Evolutionary conservation across 768 basidiomycete genomes (phyloP).

Genomic region (Thelephora ganbajun): DNA sequence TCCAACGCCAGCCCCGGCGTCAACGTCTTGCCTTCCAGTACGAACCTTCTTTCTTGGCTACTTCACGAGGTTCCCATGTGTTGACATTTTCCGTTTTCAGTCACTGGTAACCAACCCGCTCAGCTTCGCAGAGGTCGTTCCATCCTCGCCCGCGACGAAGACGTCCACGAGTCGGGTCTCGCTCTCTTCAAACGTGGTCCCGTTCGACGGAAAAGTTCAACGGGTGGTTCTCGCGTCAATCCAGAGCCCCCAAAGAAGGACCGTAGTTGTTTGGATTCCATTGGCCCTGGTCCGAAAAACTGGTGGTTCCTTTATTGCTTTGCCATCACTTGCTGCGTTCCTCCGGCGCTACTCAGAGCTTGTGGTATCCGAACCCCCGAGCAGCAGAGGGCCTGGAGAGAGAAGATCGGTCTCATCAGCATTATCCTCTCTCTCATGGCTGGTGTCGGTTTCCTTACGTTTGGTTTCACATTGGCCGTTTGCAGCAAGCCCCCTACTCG

Average conservation of each 20-base stretch:
- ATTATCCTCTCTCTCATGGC: conserved; percentile 81
- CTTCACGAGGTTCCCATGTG: conserved; percentile 6
- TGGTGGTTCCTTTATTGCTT: conserved; percentile 94
- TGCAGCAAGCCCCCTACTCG: conserved; percentile 81
- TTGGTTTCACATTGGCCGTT: conserved; percentile 91
- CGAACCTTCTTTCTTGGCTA: conserved; percentile 19
- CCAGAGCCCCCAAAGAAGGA: conserved; percentile 23
- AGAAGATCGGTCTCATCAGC: conserved; percentile 88
- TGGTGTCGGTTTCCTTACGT: conserved; percentile 92
- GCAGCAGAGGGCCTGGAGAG: conserved; percentile 92
- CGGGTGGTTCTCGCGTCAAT: conserved; percentile 27
- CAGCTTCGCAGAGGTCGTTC: conserved; percentile 75
- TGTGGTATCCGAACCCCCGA: conserved; percentile 86
- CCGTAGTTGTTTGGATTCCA: conserved; percentile 51
- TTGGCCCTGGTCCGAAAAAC: conserved; percentile 79
- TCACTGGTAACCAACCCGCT: conserved; percentile 68
- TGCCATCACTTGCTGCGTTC: conserved; percentile 73
- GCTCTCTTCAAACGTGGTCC: conserved; percentile 82
- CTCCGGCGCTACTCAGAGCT: conserved; percentile 54
- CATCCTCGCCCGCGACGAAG: conserved; percentile 81
- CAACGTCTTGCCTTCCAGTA: conserved; percentile 73
- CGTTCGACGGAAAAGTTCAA: conserved; percentile 52
- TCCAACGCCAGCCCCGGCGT: conserved; percentile 55
- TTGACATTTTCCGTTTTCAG: conserved; percentile 18
- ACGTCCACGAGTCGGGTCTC: conserved; percentile 82